Conservation (phyloP, 129 eudicot species). For the Mikania micrantha region DNA sequence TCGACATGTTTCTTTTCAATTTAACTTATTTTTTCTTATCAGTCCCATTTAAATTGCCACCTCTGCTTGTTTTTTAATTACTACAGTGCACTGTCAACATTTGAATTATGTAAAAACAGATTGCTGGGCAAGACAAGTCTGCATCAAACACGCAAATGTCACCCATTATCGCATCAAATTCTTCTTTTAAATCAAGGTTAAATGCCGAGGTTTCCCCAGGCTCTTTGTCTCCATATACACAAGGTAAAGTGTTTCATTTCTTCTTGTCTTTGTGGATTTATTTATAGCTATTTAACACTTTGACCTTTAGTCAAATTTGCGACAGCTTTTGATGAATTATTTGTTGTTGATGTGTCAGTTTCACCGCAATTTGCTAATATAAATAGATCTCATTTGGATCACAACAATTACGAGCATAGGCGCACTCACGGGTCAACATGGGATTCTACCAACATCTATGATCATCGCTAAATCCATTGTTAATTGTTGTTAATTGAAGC, state of each 20-base stretch:
- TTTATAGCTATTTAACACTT: not conserved
- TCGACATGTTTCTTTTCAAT: not conserved
- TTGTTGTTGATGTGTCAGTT: slow-evolving; percentile 37
- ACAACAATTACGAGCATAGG: slow-evolving; percentile 50
- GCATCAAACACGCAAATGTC: slow-evolving; percentile 30
- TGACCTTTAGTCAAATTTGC: not conserved
- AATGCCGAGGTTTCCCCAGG: slow-evolving; percentile 39
- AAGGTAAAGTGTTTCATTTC: slow-evolving; percentile 40
- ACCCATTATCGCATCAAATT: slow-evolving; percentile 23
- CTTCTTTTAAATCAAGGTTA: slow-evolving; percentile 46
- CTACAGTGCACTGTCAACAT: not conserved
- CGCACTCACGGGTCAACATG: slow-evolving; percentile 53
- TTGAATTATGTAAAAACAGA: slow-evolving; percentile 40
- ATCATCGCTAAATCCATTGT: slow-evolving; percentile 10
- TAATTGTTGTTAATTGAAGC: slow-evolving; percentile 11
- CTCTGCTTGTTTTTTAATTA: not conserved
- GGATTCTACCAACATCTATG: slow-evolving; percentile 32
- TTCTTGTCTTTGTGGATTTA: slow-evolving; percentile 2
- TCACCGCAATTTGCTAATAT: slow-evolving; percentile 41
- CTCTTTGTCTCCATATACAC: slow-evolving; percentile 28
- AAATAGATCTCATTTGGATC: slow-evolving; percentile 52
- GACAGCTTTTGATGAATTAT: not conserved
- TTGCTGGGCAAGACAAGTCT: slow-evolving; percentile 89
- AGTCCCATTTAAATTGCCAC: not conserved
- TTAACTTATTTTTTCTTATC: not conserved